Conservation (phyloP, 2,329 filamentous ascomycete species). For the Colletotrichum limetticola region DNA sequence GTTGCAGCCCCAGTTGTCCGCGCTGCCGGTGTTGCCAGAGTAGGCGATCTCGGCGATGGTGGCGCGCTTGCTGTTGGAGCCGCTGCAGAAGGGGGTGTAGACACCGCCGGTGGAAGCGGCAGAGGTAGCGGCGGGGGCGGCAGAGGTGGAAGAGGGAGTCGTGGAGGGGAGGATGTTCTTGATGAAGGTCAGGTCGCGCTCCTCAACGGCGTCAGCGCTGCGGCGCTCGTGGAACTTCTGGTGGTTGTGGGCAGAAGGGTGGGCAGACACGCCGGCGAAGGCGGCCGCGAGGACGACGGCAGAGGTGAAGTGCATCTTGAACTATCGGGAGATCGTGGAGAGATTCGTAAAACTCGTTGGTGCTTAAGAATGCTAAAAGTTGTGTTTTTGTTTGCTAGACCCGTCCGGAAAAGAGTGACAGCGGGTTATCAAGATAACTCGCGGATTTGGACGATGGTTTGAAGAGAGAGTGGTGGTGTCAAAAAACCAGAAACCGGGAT, state of each 20-base stretch:
- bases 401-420: constrained; percentile 37
- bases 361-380: constrained; percentile 7
- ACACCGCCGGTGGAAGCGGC: constrained; percentile 42
- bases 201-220: constrained; percentile 13
- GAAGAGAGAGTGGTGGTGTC: constrained; percentile 17
- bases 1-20: constrained; percentile 62
- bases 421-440: constrained; percentile 30
- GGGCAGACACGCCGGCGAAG: constrained; percentile 51
- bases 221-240: constrained; percentile 42
- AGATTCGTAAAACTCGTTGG: constrained; percentile 24
- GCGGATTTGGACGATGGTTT: constrained; percentile 33
- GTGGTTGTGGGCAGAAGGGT: constrained; percentile 51
- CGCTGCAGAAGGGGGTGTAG: constrained; percentile 46
- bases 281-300: constrained; percentile 51
- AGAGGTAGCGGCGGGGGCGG: constrained; percentile 42
- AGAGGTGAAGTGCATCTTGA: constrained; percentile 54
- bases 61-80: constrained; percentile 56
- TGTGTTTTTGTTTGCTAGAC: constrained; percentile 12
- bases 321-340: not conserved
- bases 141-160: not conserved
- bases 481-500: constrained; percentile 1
- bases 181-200: constrained; percentile 25
- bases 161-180: constrained; percentile 15
- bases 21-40: constrained; percentile 57
- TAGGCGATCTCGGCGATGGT: constrained; percentile 57